Evolutionary conservation across 129 eudicot genomes (phyloP).

Genomic region (Dittrichia graveolens): DNA sequence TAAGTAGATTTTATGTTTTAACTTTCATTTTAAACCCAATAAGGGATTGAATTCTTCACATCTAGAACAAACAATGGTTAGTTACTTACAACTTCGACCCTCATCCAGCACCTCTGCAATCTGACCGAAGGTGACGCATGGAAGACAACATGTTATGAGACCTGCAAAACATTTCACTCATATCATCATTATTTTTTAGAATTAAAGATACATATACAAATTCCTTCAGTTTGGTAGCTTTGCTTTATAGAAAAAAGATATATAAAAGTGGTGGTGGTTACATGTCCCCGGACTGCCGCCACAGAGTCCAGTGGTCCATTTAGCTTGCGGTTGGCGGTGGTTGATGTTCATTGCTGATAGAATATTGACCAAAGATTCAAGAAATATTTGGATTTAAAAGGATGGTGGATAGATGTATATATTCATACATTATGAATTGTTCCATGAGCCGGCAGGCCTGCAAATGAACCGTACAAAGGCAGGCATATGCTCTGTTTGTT

Average conservation of each 20-base stretch:
- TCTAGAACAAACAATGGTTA: neutral
- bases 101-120: constrained; percentile 48
- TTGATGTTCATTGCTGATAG: constrained; percentile 21
- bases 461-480: neutral
- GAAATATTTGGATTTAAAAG: neutral
- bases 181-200: neutral
- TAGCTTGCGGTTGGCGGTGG: neutral
- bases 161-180: constrained; percentile 35
- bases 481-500: constrained; percentile 4
- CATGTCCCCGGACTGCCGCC: constrained; percentile 22
- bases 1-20: too few species aligned
- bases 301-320: constrained; percentile 27
- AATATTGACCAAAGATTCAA: neutral
- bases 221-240: too few species aligned
- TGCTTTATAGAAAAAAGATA: too few species aligned
- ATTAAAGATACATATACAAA: neutral
- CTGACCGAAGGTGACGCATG: constrained; percentile 55
- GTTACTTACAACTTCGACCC: constrained; percentile 50
- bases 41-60: too few species aligned
- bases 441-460: constrained; percentile 6
- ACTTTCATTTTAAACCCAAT: too few species aligned
- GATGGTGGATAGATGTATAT: neutral
- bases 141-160: constrained; percentile 48
- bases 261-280: neutral
- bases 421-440: neutral